These are phyloP conservation scores for Schizothecium vesticola DNA, from an alignment of 495 filamentous ascomycete genomes.

Conservation along the genomic window DNA sequence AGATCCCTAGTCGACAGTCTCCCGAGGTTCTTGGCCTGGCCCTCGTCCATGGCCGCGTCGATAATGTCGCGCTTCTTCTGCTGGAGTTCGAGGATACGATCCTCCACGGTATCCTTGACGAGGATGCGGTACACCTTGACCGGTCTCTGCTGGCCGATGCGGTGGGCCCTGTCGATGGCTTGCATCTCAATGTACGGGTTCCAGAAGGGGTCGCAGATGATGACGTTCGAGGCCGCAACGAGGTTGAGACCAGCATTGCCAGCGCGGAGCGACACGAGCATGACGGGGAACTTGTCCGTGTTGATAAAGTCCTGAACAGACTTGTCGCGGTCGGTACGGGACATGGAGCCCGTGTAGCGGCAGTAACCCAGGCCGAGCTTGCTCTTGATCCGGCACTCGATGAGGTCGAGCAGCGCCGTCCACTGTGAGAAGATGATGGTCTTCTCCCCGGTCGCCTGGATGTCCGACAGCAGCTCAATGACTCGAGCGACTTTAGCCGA, in stretches of 20 bases:
- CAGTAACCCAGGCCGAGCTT: constrained; percentile 52
- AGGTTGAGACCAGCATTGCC: constrained; percentile 91
- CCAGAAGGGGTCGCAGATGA: constrained; percentile 95
- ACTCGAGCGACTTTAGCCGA: constrained; percentile 78
- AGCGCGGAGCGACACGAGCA: constrained; percentile 85
- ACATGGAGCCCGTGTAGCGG: constrained; percentile 88
- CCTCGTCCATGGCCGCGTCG: constrained; percentile 76
- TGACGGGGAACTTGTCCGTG: constrained; percentile 55
- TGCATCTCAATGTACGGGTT: constrained; percentile 95
- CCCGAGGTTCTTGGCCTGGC: constrained; percentile 56
- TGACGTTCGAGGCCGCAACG: constrained; percentile 77
- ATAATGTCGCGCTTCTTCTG: constrained; percentile 77
- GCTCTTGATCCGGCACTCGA: constrained; percentile 78
- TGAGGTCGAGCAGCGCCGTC: constrained; percentile 84
- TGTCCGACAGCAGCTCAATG: constrained; percentile 55
- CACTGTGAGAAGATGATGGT: constrained; percentile 93
- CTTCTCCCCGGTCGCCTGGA: constrained; percentile 55
- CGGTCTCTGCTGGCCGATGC: constrained; percentile 71
- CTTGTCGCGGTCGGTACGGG: constrained; percentile 57
- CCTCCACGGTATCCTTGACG: constrained; percentile 76
- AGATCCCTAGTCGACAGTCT: constrained; percentile 61
- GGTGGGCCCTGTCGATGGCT: constrained; percentile 88
- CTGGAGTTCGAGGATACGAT: constrained; percentile 82
- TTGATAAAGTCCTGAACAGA: constrained; percentile 71
- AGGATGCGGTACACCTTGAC: constrained; percentile 81